Evolutionary conservation across 148 eudicot genomes (phyloP).

Genomic region (Spergularia marina): DNA sequence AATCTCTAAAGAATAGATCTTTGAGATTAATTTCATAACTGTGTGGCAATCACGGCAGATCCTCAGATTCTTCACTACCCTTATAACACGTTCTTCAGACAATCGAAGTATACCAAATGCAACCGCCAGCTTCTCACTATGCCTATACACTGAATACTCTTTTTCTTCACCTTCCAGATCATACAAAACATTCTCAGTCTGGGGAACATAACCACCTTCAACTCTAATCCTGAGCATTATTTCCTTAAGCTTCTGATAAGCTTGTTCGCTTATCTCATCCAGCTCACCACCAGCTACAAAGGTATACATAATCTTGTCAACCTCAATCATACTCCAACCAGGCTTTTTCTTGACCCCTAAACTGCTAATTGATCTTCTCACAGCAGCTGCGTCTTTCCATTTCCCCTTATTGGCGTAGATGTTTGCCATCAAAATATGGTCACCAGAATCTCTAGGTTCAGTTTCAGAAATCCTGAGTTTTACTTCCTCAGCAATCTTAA

Average conservation of each 20-base stretch:
- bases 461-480: constrained; percentile 42
- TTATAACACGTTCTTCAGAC: constrained; percentile 33
- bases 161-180: constrained; percentile 66
- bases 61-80: constrained; percentile 65
- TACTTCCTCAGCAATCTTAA: constrained; percentile 47
- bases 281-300: constrained; percentile 51
- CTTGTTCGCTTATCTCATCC: constrained; percentile 37
- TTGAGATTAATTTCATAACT: constrained; percentile 51
- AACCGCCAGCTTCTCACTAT: constrained; percentile 67
- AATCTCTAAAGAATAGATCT: constrained; percentile 46
- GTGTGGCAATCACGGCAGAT: constrained; percentile 64
- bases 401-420: constrained; percentile 54
- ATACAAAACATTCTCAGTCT: constrained; percentile 39
- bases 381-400: constrained; percentile 48
- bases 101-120: constrained; percentile 53
- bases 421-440: constrained; percentile 55
- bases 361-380: constrained; percentile 48
- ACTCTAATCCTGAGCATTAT: constrained; percentile 43
- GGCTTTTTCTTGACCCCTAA: constrained; percentile 44
- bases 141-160: constrained; percentile 41
- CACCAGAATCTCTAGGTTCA: constrained; percentile 52
- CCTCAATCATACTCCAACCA: constrained; percentile 76
- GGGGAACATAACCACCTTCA: constrained; percentile 50
- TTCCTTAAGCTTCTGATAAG: constrained; percentile 48
- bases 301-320: constrained; percentile 47